phyloP scores from a whole-genome alignment of 768 basidiomycete genomes.

The Rhizopogon vesiculosus region DNA sequence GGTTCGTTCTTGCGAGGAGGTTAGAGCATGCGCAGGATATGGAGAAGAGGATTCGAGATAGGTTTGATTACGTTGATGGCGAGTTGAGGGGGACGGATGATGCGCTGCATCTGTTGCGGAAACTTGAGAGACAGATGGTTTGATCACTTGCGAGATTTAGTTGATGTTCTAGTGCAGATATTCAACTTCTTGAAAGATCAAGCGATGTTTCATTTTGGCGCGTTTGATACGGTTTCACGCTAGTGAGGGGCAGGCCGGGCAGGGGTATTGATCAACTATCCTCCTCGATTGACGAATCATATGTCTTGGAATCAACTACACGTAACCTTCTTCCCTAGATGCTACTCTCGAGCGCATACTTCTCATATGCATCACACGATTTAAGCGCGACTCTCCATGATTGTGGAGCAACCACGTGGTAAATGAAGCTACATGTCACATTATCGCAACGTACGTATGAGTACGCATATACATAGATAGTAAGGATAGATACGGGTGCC shows the following conservation, averaged over 20 bases:
- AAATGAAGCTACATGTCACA: not conserved
- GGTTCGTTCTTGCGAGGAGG: conserved; percentile 28
- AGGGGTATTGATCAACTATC: too few species aligned
- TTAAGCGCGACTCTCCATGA: not conserved
- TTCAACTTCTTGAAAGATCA: not conserved
- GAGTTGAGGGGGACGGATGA: conserved; percentile 18
- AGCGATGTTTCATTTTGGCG: too few species aligned
- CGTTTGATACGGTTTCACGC: too few species aligned
- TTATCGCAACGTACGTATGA: not conserved
- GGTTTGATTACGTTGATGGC: conserved; percentile 20
- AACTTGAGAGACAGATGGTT: conserved; percentile 8
- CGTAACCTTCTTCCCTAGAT: not conserved
- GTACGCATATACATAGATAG: not conserved
- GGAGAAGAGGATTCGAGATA: conserved; percentile 17
- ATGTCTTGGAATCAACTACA: too few species aligned
- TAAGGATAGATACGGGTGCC: not conserved
- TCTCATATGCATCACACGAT: not conserved
- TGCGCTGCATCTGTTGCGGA: conserved; percentile 13
- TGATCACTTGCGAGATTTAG: not conserved
- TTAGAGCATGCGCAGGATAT: conserved; percentile 28
- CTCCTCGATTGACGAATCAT: too few species aligned
- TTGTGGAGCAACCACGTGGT: not conserved
- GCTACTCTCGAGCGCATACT: not conserved
- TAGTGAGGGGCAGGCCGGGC: too few species aligned
- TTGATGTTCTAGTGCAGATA: not conserved